Conservation (phyloP, 1,139 yeast genomes). For the Suhomyces maxii region DNA sequence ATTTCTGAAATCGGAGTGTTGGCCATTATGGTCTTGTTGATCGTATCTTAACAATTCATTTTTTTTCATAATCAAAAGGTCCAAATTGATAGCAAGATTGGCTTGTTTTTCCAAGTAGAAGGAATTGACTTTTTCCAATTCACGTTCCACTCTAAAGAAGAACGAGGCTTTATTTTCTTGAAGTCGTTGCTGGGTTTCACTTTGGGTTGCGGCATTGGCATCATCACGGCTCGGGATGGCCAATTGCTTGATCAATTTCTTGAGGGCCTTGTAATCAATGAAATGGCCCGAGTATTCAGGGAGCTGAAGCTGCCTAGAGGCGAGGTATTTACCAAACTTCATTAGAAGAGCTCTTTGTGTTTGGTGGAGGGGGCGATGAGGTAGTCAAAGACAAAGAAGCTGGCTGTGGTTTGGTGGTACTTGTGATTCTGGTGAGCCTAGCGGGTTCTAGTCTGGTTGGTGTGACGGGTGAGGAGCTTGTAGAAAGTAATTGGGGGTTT, state of each 20-base stretch:
- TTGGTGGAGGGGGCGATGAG: not conserved
- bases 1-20: constrained; percentile 36
- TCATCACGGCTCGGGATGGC: constrained; percentile 43
- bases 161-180: constrained; percentile 93
- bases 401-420: not conserved
- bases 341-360: constrained; percentile 20
- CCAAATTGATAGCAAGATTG: constrained; percentile 74
- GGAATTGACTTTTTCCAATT: constrained; percentile 87
- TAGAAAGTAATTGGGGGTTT: no score
- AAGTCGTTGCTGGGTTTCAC: constrained; percentile 56
- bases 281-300: constrained; percentile 94
- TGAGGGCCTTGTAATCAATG: constrained; percentile 90
- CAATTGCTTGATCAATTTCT: constrained; percentile 72
- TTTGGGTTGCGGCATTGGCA: constrained; percentile 21
- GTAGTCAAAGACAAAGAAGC: not conserved
- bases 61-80: constrained; percentile 73
- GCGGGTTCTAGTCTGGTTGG: no score
- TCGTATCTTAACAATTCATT: constrained; percentile 43
- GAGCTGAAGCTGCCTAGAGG: constrained; percentile 87
- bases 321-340: constrained; percentile 96
- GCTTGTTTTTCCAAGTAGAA: constrained; percentile 90
- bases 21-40: constrained; percentile 16
- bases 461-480: no score
- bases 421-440: no score
- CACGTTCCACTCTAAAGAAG: constrained; percentile 90